A percentile compares a stretch with the other conserved stretches of the same genome.
Conservation (phyloP, 2,329 filamentous ascomycete species). For the Pezizomycotina sp. region DNA sequence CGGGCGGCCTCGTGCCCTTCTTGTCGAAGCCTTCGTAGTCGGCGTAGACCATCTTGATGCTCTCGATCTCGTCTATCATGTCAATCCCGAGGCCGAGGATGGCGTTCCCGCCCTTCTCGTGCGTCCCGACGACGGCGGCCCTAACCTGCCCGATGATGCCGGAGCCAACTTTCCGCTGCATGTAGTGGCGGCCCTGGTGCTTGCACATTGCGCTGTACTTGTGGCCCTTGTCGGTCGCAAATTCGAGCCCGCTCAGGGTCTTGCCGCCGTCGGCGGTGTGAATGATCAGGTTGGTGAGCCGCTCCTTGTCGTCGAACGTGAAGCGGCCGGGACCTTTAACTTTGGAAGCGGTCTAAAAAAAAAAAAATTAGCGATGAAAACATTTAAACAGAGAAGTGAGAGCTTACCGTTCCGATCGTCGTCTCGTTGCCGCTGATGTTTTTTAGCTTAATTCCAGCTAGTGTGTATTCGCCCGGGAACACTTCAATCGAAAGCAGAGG, state of each 20-base stretch:
- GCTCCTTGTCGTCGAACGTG: conserved; percentile 11
- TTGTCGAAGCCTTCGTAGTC: conserved; percentile 12
- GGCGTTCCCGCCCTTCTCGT: too few relatives aligned
- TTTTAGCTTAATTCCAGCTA: conserved; percentile 11
- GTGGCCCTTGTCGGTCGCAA: conserved; percentile 8
- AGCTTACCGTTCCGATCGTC: conserved; percentile 10
- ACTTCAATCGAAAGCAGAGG: conserved; percentile 12
- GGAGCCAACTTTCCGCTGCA: conserved; percentile 8
- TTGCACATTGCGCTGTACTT: conserved; percentile 13
- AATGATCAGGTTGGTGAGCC: conserved; percentile 10
- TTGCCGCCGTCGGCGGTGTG: conserved; percentile 10
- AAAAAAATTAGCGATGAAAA: neutral
- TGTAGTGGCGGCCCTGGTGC: conserved; percentile 3
- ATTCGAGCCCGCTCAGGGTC: conserved; percentile 12
- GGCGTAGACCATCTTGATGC: conserved; percentile 14
- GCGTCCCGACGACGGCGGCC: too few relatives aligned
- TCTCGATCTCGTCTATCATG: conserved; percentile 8
- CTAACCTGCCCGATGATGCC: conserved; percentile 7
- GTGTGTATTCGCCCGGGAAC: conserved; percentile 11
- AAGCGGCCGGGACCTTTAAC: conserved; percentile 12
- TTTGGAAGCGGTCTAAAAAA: conserved; percentile 7
- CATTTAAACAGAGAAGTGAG: neutral
- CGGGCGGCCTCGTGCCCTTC: conserved; percentile 5
- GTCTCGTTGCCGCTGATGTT: conserved; percentile 12
- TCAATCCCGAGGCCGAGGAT: conserved; percentile 13